These are phyloP conservation scores for Trebouxia sp. DNA, from an alignment of 139 green algal species.

Conservation along the genomic window DNA sequence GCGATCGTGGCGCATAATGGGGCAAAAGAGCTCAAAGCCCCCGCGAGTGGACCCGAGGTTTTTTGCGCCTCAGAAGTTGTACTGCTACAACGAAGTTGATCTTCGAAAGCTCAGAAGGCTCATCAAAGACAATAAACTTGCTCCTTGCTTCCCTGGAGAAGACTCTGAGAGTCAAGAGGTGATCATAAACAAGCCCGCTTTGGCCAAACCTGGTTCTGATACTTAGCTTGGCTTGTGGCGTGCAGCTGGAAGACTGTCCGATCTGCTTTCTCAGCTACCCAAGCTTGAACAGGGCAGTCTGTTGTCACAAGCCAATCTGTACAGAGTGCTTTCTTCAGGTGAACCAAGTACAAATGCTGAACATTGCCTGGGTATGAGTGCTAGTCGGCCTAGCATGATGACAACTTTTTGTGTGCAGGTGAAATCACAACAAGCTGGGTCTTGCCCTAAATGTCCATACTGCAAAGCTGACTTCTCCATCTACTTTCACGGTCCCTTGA, in stretches of 20 bases:
- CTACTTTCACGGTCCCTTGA: background rate
- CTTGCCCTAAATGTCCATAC: conserved; percentile 17
- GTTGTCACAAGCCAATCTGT: conserved; percentile 64
- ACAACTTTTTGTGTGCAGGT: no score
- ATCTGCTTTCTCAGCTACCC: conserved; percentile 70
- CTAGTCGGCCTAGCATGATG: no score
- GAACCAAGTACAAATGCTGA: background rate
- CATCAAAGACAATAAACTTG: conserved; percentile 15
- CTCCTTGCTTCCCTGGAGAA: conserved; percentile 18
- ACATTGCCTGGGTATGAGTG: background rate
- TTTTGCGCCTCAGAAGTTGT: conserved; percentile 1
- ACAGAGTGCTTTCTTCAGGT: conserved; percentile 67
- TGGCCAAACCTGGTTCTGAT: no score
- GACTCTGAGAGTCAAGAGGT: conserved; percentile 15
- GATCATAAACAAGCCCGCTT: no score
- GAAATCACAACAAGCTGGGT: background rate
- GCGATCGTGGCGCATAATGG: no score
- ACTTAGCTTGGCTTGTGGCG: no score
- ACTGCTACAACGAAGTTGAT: conserved; percentile 11
- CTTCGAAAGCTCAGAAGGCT: conserved; percentile 20
- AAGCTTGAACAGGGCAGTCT: conserved; percentile 58
- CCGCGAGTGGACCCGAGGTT: background rate
- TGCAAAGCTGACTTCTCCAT: conserved; percentile 30
- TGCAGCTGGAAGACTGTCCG: conserved; percentile 61
- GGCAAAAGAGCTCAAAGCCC: background rate